Base-by-base conservation (phyloP, 257 asterid species). In the Echium plantagineum region DNA sequence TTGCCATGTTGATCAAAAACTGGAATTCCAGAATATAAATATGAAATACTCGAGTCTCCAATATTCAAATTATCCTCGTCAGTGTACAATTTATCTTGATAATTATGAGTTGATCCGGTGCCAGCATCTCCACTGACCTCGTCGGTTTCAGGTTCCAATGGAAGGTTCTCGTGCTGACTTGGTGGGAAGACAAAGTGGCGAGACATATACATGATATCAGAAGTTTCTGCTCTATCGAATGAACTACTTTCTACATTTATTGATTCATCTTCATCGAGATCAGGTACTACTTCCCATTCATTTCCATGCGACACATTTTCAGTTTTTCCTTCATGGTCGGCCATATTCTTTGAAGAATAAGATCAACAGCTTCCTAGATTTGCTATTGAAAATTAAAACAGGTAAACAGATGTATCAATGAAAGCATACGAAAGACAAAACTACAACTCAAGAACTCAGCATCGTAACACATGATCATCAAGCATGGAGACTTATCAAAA, bases 251-350 rank as follows among this genome's bases (percentile, higher is more conserved):
- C 72, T 64, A 79, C 79, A 24, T 72, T 73, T 63, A 69, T 75
- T 21, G 69, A 21, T 13, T 66, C 84, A 46, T 49, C 78, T 65
- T 66, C 70, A 55, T 69, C 60, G 0, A 81, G 78, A 74, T 78
- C 83, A 72, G 91, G 91, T 42, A 89, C 90, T 53, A 84, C 96
- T 73, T 90, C 97, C 97, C 97, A 90, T 31, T 87, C 96, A 72
- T 79, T 79, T 74, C 89, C 95, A 59, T 83, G 89, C 18, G 93
- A 68, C 61, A 69, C 77, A 61, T 72, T 65, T 60, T 75, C 86
- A 67, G 70, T 79, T 9, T 64, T 78, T 56, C 71, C 85, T 64
- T 77, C 85, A 55, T 65, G 79, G 69, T 78, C 74, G 16, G 83
- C 85, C 95, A 87, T 84, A 67, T 60, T 31, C 32, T 22, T 42